Evolutionary conservation across 2,329 filamentous ascomycete species (phyloP), one percentile per base, ranked within the genome.

Genomic region (Aspergillus calidoustus): DNA sequence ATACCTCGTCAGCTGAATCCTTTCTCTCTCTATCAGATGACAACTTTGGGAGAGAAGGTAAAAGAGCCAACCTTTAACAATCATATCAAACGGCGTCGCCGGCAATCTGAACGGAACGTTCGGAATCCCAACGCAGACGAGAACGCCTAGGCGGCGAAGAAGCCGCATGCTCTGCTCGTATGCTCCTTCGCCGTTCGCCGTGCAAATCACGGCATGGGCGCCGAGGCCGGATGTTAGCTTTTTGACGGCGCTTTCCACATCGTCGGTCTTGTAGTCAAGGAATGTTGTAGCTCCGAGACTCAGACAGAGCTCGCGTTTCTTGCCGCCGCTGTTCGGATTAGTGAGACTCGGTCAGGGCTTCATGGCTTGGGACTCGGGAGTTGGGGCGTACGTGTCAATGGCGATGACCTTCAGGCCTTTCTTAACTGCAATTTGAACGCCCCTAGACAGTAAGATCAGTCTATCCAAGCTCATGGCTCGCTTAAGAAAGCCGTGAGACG

Each of bases 51-150:
- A 47, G 4, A 25, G 41, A 49, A 30, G 22, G 7, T 22, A 28
- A 48, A n/a, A 23, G 15, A 19, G 31, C 22, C 5, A 9, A 77
- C 79, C 79, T 66, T 76, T 77, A 28, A 81, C 79, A 43, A 80
- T 79, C 75, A 82, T 82, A 31, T 81, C 77, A 25, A 83, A 77
- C 0, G 81, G 81, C 6, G 77, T 78, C 62, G 80, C 79, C 5
- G 80, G 80, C 19, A 83, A 72, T 64, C 75, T 75, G 63, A 80
- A 82, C 3, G 74, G 75, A 4, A 73, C 68, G 51, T 76, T 79
- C 9, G 81, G 81, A 43, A 82, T 73, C 1, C 81, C 81, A 4
- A 82, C 80, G 38, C 80, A 82, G 1, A 82, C 80, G 41, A 82
- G 73, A 0, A 81, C 80, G 0, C 81, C 81, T n/a, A 77, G 73